Percentiles rank a stretch among this genome's conserved stretches.
Evolutionary conservation across 2,329 filamentous ascomycete species (phyloP).

Genomic region (Aspergillus nomiae): DNA sequence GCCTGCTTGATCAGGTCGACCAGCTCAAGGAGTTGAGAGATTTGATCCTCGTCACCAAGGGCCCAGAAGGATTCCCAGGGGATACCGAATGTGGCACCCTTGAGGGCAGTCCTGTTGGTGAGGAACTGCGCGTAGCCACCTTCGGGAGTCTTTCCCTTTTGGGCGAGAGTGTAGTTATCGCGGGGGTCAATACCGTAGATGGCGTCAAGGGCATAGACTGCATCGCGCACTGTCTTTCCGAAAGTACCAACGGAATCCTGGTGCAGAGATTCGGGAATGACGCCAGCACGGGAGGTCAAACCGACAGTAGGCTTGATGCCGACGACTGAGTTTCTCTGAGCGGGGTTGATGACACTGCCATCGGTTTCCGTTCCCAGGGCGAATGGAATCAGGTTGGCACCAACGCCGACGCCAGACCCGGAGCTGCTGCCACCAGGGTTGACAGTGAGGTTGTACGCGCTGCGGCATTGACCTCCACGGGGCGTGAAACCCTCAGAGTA

Average conservation of each 20-base stretch:
- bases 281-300: constrained; percentile 64
- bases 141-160: constrained; percentile 56
- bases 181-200: constrained; percentile 66
- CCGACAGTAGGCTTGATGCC: constrained; percentile 78
- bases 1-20: constrained; percentile 58
- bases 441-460: constrained; percentile 68
- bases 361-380: constrained; percentile 75
- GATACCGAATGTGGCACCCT: constrained; percentile 67
- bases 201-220: constrained; percentile 64
- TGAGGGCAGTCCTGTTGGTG: constrained; percentile 55
- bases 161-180: constrained; percentile 67
- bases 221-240: constrained; percentile 69
- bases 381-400: constrained; percentile 64
- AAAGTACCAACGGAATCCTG: constrained; percentile 72
- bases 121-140: constrained; percentile 62
- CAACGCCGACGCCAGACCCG: constrained; percentile 66
- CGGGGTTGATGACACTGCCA: constrained; percentile 71
- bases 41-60: constrained; percentile 59
- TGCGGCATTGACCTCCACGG: constrained; percentile 65
- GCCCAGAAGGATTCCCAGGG: constrained; percentile 74
- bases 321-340: constrained; percentile 68
- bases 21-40: constrained; percentile 53
- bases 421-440: constrained; percentile 71
- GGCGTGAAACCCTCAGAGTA: constrained; percentile 70
- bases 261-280: constrained; percentile 67